phyloP scores from a whole-genome alignment of 768 basidiomycete species.

The Amanita pseudoporphyria region DNA sequence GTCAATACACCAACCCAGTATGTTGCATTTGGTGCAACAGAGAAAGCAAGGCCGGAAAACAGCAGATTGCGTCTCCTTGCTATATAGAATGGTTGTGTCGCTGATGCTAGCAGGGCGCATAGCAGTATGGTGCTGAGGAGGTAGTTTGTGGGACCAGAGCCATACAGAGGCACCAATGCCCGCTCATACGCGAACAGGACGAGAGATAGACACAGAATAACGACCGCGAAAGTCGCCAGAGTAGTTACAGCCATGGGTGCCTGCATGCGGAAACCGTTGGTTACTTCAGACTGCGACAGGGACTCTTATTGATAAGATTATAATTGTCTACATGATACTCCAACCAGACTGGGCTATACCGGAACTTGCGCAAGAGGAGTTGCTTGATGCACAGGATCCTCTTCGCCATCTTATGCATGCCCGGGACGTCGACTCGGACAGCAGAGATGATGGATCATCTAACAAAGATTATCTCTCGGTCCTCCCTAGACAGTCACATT shows the following conservation, averaged over 20 bases:
- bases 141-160: constrained; percentile 41
- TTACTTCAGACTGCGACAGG: no score
- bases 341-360: constrained; percentile 11
- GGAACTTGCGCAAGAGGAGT: constrained; percentile 40
- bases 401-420: constrained; percentile 47
- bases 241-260: not conserved
- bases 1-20: constrained; percentile 60
- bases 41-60: constrained; percentile 31
- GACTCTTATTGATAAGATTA: no score
- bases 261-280: not conserved
- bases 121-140: constrained; percentile 32
- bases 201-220: constrained; percentile 36
- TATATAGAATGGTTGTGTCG: constrained; percentile 30
- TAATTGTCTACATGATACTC: constrained; percentile 8
- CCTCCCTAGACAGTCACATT: constrained; percentile 46
- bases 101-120: constrained; percentile 26
- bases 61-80: constrained; percentile 21
- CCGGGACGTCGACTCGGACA: not conserved
- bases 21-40: constrained; percentile 47
- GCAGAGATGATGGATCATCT: constrained; percentile 21
- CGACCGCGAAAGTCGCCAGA: not conserved
- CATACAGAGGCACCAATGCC: constrained; percentile 62
- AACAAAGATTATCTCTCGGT: constrained; percentile 23
- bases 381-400: constrained; percentile 46
- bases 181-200: constrained; percentile 54